Base-by-base conservation (phyloP, 2,329 filamentous ascomycete species). In the Neoscytalidium dimidiatum region DNA sequence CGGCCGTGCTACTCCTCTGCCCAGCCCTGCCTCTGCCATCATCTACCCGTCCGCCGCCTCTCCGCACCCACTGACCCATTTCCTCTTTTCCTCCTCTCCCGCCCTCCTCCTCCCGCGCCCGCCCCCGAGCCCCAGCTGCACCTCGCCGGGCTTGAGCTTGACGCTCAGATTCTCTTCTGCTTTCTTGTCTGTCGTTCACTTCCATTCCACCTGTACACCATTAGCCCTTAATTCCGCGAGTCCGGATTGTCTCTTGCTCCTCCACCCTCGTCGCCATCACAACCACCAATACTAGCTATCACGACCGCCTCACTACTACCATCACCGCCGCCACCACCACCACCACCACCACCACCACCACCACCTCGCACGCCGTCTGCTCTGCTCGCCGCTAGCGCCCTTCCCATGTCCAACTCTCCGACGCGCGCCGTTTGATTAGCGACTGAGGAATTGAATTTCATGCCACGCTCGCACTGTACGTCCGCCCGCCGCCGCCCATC, bases 221-320 rank as follows among this genome's bases (percentile, higher is more conserved):
- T 63, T 53, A 41, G 48, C 49, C 49, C 61, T 62, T 56, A 53
- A 63, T 53, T 63, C 61, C 61, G 61, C 61, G 48, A 33, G 61
- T 38, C 35, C 49, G 61, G 61, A 63, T 46, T 29, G 43, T 9
- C 29, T n/a, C 44, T 19, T 13, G 43, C 44, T 35, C 52, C 19
- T 35, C 52, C 5, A 9, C 19, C 51, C 13, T 29, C 23, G 9
- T 29, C 52, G 11, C 7, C 52, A 5, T 23, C 52, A 56, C n/a
- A n/a, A n/a, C n/a, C n/a, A n/a, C n/a, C n/a, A n/a, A n/a, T n/a
- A n/a, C n/a, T n/a, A n/a, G n/a, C 52, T 14, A 13, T 19, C 14
- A 13, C 29, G 19, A 28, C 29, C 33, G 6, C 33, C 11, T 43
- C 52, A n/a, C 19, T 13, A 46, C 14, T 23, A 17, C 28, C 49